phyloP scores from a whole-genome alignment of 129 eudicot genomes.

The Flaveria ramosissima region DNA sequence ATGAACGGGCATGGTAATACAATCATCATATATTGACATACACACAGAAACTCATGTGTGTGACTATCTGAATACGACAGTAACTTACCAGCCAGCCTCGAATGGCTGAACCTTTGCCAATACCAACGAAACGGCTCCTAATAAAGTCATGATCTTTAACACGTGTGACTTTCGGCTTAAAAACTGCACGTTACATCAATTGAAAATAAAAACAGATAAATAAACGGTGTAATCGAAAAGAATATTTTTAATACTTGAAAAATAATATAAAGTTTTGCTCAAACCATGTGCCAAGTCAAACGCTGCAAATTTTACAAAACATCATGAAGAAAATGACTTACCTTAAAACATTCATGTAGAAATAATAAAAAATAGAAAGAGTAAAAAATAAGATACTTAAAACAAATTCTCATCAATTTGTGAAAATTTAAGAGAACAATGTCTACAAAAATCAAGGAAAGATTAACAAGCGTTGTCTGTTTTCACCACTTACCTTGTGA shows the following conservation, averaged over 20 bases:
- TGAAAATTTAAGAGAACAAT: background rate
- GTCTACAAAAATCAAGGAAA: background rate
- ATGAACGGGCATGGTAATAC: background rate
- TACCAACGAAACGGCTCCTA: slow-evolving; percentile 52
- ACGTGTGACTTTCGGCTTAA: slow-evolving; percentile 46
- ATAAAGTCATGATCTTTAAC: slow-evolving; percentile 60
- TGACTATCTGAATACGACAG: too few species aligned
- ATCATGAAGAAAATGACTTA: background rate
- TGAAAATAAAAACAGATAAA: background rate
- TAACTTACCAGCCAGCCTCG: slow-evolving; percentile 74
- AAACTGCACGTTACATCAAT: slow-evolving; percentile 32
- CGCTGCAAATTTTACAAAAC: background rate
- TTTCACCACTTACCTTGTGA: slow-evolving; percentile 30
- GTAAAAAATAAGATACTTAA: background rate
- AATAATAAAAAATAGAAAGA: background rate
- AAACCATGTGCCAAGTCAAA: background rate
- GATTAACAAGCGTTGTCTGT: background rate
- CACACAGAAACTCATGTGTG: background rate
- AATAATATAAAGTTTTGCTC: background rate
- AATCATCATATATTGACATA: background rate
- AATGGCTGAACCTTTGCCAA: slow-evolving; percentile 47
- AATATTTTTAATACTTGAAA: background rate
- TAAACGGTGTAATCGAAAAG: background rate
- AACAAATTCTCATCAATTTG: background rate
- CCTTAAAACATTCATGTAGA: background rate